Base-by-base conservation (phyloP, 1,284 basidiomycete species). In the Trichosporon inkin region DNA sequence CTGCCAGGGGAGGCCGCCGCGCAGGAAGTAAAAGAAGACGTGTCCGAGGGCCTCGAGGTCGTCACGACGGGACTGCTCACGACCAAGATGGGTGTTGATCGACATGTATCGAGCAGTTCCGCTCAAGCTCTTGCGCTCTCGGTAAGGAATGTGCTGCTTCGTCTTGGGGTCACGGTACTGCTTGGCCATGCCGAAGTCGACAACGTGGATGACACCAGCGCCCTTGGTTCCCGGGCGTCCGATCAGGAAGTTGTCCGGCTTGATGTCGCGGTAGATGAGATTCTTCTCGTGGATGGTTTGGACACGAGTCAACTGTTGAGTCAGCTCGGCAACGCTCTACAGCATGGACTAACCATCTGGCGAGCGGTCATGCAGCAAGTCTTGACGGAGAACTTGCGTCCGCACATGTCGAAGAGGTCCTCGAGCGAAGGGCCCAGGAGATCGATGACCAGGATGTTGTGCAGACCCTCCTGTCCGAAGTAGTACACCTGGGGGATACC, bases 361-460 rank as follows among this genome's bases (percentile, higher is more conserved):
- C 91, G 88, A 56, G 93, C 93, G 52, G 90, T 90, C 92, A 96
- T 94, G 79, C 91, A 93, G 39, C 94, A 92, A 0, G 96, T 99
- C 84, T 99, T 99, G 72, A 99, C 84, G 65, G 85, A 89, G 81
- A 99, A 99, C 78, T 97, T 97, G 80, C 95, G 88, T 82, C 94
- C 94, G 84, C 95, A 99, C 75, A 98, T 98, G 83, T 99, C 99
- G 88, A 99, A 99, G 16, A 99, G 84, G 73, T 99, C 96, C 80
- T 99, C 96, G 56, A 97, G 80, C 71, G 88, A 92, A 0, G 92
- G 92, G 2, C 93, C 93, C 17, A 97, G 84, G 22, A 97, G 84
- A 80, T 97, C 93, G 72, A 97, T 96, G 66, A 97, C 92, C 64
- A 97, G 86, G 68, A 96, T 92, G 77, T 96, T 96, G 81, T 97